A percentile compares a stretch with the other conserved stretches of the same genome.
These are phyloP conservation scores for Fusarium domesticum DNA, from an alignment of 2,329 filamentous ascomycete genomes.

Conservation along the genomic window DNA sequence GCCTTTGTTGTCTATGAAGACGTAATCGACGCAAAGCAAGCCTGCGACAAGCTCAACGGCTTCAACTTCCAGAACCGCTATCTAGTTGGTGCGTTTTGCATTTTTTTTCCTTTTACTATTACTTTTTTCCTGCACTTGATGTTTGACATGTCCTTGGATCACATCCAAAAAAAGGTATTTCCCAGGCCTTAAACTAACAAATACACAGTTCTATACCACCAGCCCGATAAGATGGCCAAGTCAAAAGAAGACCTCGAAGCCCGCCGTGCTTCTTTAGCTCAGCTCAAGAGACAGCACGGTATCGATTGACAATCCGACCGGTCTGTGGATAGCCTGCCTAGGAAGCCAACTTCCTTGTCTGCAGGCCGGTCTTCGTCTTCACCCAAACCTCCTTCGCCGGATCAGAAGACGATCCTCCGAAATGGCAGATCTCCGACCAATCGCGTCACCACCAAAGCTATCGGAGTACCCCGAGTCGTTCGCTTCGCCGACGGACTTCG, in stretches of 20 bases:
- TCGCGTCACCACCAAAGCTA: conserved; percentile 35
- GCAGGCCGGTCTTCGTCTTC: conserved; percentile 60
- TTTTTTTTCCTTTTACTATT: not conserved
- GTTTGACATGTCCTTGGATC: not conserved
- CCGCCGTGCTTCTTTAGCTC: conserved; percentile 95
- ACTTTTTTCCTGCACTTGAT: conserved; percentile 3
- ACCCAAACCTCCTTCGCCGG: conserved; percentile 38
- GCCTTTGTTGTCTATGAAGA: conserved; percentile 99
- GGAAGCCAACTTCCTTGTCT: conserved; percentile 47
- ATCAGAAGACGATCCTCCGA: conserved; percentile 45
- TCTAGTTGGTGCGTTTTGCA: conserved; percentile 76
- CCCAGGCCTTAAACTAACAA: conserved; percentile 10
- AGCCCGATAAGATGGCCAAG: conserved; percentile 67
- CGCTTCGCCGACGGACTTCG: conserved; percentile 42
- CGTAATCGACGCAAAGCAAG: conserved; percentile 97
- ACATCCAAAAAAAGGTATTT: not conserved
- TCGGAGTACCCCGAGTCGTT: conserved; percentile 39
- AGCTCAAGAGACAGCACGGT: conserved; percentile 94
- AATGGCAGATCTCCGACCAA: conserved; percentile 39
- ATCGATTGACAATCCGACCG: conserved; percentile 92
- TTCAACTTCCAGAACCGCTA: conserved; percentile 99
- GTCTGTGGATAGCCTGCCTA: conserved; percentile 53
- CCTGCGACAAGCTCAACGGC: conserved; percentile 98
- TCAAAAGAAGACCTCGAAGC: conserved; percentile 92
- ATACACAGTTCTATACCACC: conserved; percentile 56